Conservation (phyloP, 345 rosid species). For the Populus tremula region DNA sequence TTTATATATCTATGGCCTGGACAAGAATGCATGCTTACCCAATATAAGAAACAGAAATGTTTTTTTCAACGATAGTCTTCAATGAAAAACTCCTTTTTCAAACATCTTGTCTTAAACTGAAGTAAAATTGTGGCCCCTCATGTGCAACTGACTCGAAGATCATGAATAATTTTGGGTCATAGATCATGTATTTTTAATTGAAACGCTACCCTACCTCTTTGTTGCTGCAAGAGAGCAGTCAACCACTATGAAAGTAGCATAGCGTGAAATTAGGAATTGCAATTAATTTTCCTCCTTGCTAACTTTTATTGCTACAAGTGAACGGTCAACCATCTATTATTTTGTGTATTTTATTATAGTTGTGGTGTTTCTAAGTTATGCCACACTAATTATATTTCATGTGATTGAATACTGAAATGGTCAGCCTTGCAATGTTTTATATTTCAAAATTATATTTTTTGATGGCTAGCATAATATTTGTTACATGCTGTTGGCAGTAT, state of each 20-base stretch:
- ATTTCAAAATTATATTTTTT: slow-evolving; percentile 1
- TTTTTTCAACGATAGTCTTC: neutral
- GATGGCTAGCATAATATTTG: neutral
- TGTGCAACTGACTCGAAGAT: neutral
- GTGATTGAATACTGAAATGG: neutral
- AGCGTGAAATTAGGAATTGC: neutral
- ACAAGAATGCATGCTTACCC: neutral
- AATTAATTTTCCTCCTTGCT: neutral
- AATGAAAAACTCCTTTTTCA: neutral
- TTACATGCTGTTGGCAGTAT: neutral
- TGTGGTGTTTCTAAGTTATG: neutral
- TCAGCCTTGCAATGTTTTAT: neutral
- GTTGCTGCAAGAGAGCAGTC: neutral
- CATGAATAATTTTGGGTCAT: neutral
- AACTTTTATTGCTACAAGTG: neutral
- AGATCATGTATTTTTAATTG: neutral
- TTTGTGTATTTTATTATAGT: neutral
- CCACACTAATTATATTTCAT: neutral
- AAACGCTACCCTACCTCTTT: neutral
- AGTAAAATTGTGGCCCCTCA: neutral
- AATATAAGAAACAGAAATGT: neutral
- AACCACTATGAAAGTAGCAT: neutral
- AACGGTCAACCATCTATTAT: too few species aligned
- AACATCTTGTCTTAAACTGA: neutral
- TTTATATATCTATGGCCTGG: neutral